Base-by-base conservation (phyloP, 805 yeast genomes). In the Ogataea ramenticola region DNA sequence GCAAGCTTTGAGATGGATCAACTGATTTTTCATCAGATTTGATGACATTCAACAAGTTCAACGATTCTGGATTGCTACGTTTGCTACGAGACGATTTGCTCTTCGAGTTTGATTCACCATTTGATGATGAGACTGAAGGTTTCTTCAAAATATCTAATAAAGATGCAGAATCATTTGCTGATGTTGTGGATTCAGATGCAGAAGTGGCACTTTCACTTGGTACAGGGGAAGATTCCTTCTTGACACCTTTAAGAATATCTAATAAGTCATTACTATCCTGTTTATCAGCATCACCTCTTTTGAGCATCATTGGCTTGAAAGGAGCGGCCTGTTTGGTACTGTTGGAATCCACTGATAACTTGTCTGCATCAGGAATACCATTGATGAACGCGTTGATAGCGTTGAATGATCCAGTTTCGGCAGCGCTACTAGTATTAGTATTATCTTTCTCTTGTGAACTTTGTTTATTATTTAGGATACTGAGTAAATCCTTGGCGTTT, bases 131-230 rank as follows among this genome's bases (percentile, higher is more conserved):
- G 9, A n/a, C 9, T 20, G 27, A 3, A 26, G 31, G 45, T 10
- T 32, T 39, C 43, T 51, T 46, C 29, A 51, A 39, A 40, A 49
- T 38, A 35, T 35, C 39, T 37, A 53, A 42, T n/a, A 36, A 16
- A 20, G 15, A 12, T 3, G 3, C 5, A 10, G 27, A 24, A 7
- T 24, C 27, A 10, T 24, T 24, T 24, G 27, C 10, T 24, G 27
- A 24, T 21, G 27, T 14, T 40, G 21, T 10, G 11, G 12, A 11
- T 16, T 16, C 15, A n/a, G 42, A 15, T 24, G 15, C 24, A 17
- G 9, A 16, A 16, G 34, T n/a, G 3, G 40, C 11, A 26, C n/a
- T n/a, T n/a, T n/a, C n/a, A n/a, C n/a, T n/a, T n/a, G n/a, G n/a
- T n/a, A n/a, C n/a, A n/a, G n/a, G n/a, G n/a, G 32, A n/a, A 9